These are phyloP conservation scores for Vaccinium darrowii DNA, from an alignment of 148 eudicot species.

Conservation along the genomic window DNA sequence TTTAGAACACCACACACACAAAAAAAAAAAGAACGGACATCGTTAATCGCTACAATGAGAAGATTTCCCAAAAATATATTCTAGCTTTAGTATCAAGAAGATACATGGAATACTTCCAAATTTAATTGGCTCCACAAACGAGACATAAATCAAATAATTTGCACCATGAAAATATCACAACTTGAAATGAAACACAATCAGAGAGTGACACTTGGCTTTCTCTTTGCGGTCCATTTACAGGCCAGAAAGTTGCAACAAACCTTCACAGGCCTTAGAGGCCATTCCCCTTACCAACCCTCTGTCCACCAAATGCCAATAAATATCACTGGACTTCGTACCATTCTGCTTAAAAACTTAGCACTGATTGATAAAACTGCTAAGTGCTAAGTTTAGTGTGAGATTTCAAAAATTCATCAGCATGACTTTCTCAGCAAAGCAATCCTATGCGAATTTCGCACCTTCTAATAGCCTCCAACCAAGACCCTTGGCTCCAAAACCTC, in stretches of 20 bases:
- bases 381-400: neutral
- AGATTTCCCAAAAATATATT: neutral
- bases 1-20: too few species aligned
- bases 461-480: slow-evolving; percentile 16
- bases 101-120: neutral
- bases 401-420: slow-evolving; percentile 3
- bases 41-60: too few species aligned
- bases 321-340: neutral
- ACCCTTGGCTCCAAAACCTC: slow-evolving; percentile 10
- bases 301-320: neutral
- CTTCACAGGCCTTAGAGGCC: neutral
- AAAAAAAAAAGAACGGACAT: too few species aligned
- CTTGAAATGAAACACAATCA: slow-evolving; percentile 9
- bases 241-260: neutral
- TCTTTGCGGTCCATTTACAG: slow-evolving; percentile 24
- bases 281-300: neutral
- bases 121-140: neutral
- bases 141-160: neutral
- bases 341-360: neutral
- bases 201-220: slow-evolving; percentile 18
- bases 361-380: neutral
- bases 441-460: slow-evolving; percentile 7
- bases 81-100: too few species aligned
- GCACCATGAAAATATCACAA: neutral
- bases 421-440: slow-evolving; percentile 29